Evolutionary conservation across 192 early-diverging fungal genomes (phyloP).

Genomic region (Rhizophagus sp.): DNA sequence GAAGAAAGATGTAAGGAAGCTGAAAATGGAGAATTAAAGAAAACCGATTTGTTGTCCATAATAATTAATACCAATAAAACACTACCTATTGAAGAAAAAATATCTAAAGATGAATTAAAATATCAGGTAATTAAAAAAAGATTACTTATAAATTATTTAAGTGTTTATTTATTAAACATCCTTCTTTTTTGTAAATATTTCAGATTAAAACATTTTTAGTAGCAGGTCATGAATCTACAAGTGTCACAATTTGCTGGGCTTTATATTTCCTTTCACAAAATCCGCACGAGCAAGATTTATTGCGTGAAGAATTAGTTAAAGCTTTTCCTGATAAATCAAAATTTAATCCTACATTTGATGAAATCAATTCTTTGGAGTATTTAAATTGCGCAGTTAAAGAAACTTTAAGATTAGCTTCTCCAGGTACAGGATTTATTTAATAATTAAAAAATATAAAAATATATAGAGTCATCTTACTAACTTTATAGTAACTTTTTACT

Average conservation of each 20-base stretch:
- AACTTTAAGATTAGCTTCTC: conserved; percentile 49
- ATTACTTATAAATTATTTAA: too few relatives aligned
- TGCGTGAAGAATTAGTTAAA: conserved; percentile 50
- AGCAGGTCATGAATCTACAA: conserved; percentile 63
- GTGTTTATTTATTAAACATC: too few relatives aligned
- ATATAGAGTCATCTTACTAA: too few relatives aligned
- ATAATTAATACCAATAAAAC: conserved; percentile 46
- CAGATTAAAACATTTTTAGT: not conserved
- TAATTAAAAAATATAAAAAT: too few relatives aligned
- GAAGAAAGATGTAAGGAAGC: conserved; percentile 34
- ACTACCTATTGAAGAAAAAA: conserved; percentile 35
- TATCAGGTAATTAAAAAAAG: conserved; percentile 30
- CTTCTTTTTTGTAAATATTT: too few relatives aligned
- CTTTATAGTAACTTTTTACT: not conserved
- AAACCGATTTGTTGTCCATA: conserved; percentile 48
- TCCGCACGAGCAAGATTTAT: conserved; percentile 41
- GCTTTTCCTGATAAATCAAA: conserved; percentile 45
- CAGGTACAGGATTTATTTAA: not conserved
- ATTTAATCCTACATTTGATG: conserved; percentile 43
- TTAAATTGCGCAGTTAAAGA: conserved; percentile 56
- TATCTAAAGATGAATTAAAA: conserved; percentile 50
- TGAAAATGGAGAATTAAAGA: conserved; percentile 9
- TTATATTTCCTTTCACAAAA: conserved; percentile 51
- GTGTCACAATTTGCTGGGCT: conserved; percentile 49
- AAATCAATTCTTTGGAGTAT: conserved; percentile 47